Conservation (phyloP, 345 rosid genomes). For the Leavenworthia alabamica region DNA sequence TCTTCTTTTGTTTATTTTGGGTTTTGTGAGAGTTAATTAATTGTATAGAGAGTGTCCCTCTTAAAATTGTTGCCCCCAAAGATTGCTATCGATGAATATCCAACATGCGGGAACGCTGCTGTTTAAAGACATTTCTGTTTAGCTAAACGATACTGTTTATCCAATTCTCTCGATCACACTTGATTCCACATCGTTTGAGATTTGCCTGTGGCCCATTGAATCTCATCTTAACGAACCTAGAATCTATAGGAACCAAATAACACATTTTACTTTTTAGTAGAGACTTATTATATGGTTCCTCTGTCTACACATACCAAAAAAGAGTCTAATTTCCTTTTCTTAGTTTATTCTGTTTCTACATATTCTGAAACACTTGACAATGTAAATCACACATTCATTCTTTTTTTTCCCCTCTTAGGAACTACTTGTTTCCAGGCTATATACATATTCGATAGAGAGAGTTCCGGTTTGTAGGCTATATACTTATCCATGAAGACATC, state of each 20-base stretch:
- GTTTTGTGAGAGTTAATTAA: constrained; percentile 14
- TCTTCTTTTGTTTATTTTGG: neutral
- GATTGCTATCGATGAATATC: neutral
- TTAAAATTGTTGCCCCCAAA: neutral
- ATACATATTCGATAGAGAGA: neutral
- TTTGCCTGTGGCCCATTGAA: neutral
- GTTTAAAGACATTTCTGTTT: too few species aligned
- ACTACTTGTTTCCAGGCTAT: neutral
- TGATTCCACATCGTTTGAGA: neutral
- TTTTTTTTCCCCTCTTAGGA: neutral
- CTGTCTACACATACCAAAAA: neutral
- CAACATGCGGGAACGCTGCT: too few species aligned
- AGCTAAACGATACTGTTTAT: too few species aligned
- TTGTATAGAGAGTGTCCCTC: constrained; percentile 22
- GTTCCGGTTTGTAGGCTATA: too few species aligned
- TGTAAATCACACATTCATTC: neutral
- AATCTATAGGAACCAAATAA: neutral
- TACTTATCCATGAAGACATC: neutral
- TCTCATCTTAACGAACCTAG: neutral
- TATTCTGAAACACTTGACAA: neutral
- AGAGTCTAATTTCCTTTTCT: neutral
- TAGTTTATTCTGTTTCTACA: neutral
- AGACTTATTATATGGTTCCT: neutral
- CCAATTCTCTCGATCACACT: too few species aligned
- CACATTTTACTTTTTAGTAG: neutral